Evolutionary conservation across 768 basidiomycete species (phyloP).

Genomic region (Russula compacta): DNA sequence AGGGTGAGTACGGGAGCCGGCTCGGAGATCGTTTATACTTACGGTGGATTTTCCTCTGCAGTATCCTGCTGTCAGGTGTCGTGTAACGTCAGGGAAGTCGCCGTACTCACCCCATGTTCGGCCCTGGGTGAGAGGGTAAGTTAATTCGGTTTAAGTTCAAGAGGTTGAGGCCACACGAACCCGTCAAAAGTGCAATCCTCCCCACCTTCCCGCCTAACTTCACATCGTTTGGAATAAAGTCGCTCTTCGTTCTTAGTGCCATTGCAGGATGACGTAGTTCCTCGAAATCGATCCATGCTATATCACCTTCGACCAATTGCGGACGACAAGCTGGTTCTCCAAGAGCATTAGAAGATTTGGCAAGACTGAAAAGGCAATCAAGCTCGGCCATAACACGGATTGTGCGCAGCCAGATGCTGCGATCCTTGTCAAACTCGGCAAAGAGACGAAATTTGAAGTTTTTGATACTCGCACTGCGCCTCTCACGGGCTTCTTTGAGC

Average conservation of each 20-base stretch:
- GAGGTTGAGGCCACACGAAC: slow-evolving; percentile 30
- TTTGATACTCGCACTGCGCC: slow-evolving; percentile 67
- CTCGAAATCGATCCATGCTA: slow-evolving; percentile 79
- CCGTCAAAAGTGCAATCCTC: slow-evolving; percentile 79
- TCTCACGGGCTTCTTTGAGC: slow-evolving; percentile 92
- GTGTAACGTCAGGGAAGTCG: background rate
- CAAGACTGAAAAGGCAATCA: slow-evolving; percentile 90
- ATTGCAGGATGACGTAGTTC: slow-evolving; percentile 86
- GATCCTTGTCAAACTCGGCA: slow-evolving; percentile 74
- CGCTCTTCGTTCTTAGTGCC: slow-evolving; percentile 50
- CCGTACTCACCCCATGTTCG: slow-evolving; percentile 76
- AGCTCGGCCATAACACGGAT: slow-evolving; percentile 85
- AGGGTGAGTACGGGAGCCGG: background rate
- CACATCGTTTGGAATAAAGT: slow-evolving; percentile 92
- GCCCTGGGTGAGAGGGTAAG: slow-evolving; percentile 36
- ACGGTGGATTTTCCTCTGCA: slow-evolving; percentile 71
- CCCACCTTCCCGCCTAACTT: slow-evolving; percentile 70
- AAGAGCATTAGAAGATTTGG: slow-evolving; percentile 80
- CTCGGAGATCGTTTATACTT: slow-evolving; percentile 14
- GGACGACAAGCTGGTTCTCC: slow-evolving; percentile 95
- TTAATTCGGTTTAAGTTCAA: background rate
- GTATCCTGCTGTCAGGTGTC: background rate
- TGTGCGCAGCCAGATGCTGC: slow-evolving; percentile 72
- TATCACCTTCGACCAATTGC: slow-evolving; percentile 70
- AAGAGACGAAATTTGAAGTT: slow-evolving; percentile 75